Conservation (phyloP, 2,329 filamentous ascomycete genomes). For the Ampelomyces quisqualis region DNA sequence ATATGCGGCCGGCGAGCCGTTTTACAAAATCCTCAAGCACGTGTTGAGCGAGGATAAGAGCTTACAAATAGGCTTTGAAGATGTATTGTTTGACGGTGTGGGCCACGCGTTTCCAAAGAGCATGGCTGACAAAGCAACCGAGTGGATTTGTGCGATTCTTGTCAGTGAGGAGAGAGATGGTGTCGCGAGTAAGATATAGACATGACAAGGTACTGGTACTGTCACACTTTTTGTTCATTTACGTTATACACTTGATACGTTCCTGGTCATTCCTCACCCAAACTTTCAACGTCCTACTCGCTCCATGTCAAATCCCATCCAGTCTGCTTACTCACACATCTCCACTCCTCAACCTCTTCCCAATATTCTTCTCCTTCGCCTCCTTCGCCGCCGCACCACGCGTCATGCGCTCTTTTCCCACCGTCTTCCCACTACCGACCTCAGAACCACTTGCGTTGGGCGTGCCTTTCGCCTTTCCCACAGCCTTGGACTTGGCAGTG, state of each 20-base stretch:
- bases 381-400: neutral
- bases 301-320: neutral
- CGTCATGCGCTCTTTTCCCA: neutral
- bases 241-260: no score
- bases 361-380: slow-evolving; percentile 12
- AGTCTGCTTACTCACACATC: neutral
- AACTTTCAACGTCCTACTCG: no score
- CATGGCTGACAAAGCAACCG: slow-evolving; percentile 68
- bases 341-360: slow-evolving; percentile 12
- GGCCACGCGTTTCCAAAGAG: slow-evolving; percentile 67
- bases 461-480: neutral
- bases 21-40: slow-evolving; percentile 62
- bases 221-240: no score
- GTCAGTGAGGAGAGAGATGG: slow-evolving; percentile 9
- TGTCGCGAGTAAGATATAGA: slow-evolving; percentile 29
- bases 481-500: neutral
- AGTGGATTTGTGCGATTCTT: slow-evolving; percentile 58
- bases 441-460: neutral
- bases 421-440: neutral
- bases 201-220: neutral
- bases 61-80: slow-evolving; percentile 59
- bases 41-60: slow-evolving; percentile 54
- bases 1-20: slow-evolving; percentile 60
- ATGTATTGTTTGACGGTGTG: slow-evolving; percentile 66
- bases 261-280: no score